phyloP scores from a whole-genome alignment of 305 asterid species.

The Rubia tinctorum region DNA sequence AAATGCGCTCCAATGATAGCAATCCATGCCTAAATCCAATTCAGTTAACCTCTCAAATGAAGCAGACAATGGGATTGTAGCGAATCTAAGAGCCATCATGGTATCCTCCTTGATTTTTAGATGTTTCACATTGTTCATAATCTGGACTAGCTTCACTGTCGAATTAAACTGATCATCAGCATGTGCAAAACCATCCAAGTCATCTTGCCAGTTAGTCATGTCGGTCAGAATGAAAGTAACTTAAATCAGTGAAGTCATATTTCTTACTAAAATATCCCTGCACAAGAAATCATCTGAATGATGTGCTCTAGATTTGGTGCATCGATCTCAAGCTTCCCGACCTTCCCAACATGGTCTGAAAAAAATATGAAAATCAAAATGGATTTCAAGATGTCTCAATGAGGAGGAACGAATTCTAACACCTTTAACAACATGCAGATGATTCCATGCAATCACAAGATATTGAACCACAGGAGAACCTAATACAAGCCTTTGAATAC shows the following conservation, averaged over 20 bases:
- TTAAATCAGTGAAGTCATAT: background rate
- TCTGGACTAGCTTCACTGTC: background rate
- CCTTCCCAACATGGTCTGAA: background rate
- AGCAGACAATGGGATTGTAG: background rate
- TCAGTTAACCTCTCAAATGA: background rate
- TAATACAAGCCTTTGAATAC: background rate
- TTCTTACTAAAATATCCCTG: background rate
- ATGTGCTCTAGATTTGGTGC: background rate
- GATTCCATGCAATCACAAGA: background rate
- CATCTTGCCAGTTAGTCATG: background rate
- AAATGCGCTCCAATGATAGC: background rate
- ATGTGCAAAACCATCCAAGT: background rate
- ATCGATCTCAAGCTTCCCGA: background rate
- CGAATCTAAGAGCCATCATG: background rate
- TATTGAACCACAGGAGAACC: background rate
- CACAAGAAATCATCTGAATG: background rate
- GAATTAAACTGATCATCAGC: background rate
- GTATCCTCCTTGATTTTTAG: background rate
- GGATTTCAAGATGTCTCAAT: background rate
- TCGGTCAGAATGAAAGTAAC: background rate
- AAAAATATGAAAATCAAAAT: background rate
- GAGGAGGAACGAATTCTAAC: background rate
- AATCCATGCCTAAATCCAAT: background rate
- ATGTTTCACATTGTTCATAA: background rate
- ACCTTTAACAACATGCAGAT: background rate